A percentile compares a stretch with the other conserved stretches of the same genome.
Conservation (phyloP, 495 filamentous ascomycete species). For the Xylaria curta region DNA sequence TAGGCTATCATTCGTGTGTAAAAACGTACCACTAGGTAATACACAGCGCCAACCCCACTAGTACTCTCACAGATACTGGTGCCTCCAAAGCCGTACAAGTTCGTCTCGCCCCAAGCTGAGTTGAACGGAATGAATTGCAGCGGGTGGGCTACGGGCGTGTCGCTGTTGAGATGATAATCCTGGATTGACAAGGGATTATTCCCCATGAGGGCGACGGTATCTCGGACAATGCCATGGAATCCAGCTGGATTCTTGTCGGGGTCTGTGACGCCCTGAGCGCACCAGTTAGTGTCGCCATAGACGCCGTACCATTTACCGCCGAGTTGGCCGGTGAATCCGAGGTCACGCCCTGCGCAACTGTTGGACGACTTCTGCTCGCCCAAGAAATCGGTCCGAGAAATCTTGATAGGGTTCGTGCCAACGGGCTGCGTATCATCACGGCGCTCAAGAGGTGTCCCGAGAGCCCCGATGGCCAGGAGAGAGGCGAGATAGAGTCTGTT, state of each 20-base stretch:
- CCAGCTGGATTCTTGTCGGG: not conserved
- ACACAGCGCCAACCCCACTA: not conserved
- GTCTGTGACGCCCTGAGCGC: not conserved
- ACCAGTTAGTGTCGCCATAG: not conserved
- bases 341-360: slow-evolving; percentile 47
- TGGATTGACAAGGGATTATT: not conserved
- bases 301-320: slow-evolving; percentile 29
- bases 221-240: not conserved
- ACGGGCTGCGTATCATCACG: not conserved
- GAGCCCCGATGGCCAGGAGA: not conserved
- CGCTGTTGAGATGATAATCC: not conserved
- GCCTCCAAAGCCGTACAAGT: not conserved
- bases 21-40: not conserved
- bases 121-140: slow-evolving; percentile 1
- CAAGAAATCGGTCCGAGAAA: slow-evolving; percentile 34
- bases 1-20: not conserved
- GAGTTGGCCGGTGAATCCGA: slow-evolving; percentile 49
- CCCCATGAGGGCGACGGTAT: not conserved
- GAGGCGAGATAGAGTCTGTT: not conserved
- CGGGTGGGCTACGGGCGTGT: not conserved
- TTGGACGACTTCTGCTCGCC: slow-evolving; percentile 46
- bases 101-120: not conserved
- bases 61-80: slow-evolving; percentile 3
- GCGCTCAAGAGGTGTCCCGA: not conserved
- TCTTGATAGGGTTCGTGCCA: not conserved